Conservation (phyloP, 805 yeast genomes). For the Peterozyma toletana region DNA sequence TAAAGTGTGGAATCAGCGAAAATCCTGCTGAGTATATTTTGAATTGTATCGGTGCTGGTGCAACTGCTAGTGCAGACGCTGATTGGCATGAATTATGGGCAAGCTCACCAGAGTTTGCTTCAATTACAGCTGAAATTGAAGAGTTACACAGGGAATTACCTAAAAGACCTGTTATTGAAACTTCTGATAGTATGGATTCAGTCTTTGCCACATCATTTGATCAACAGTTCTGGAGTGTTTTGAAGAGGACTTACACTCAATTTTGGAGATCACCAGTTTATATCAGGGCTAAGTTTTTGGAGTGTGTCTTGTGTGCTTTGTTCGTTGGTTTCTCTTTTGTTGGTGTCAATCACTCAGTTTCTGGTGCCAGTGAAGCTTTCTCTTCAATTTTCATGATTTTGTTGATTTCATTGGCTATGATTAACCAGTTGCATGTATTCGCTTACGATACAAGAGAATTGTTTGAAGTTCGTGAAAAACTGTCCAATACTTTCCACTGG, state of each 20-base stretch:
- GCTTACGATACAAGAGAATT: conserved; percentile 32
- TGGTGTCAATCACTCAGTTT: conserved; percentile 11
- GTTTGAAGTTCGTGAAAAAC: conserved; percentile 36
- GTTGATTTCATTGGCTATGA: conserved; percentile 31
- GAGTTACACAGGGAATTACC: conserved; percentile 10
- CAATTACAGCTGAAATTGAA: background rate
- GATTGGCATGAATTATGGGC: conserved; percentile 20
- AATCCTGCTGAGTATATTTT: conserved; percentile 32
- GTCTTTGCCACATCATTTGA: conserved; percentile 32
- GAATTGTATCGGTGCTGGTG: conserved; percentile 36
- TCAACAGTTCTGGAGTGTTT: conserved; percentile 32
- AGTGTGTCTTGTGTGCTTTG: conserved; percentile 39
- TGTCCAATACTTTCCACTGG: conserved; percentile 37
- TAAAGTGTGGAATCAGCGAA: conserved; percentile 26
- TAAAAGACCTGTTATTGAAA: conserved; percentile 5
- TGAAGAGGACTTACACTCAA: conserved; percentile 30
- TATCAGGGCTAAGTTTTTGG: conserved; percentile 31
- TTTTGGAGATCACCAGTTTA: conserved; percentile 36
- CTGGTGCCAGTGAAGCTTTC: conserved; percentile 27
- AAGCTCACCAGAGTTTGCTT: background rate
- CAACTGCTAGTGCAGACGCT: conserved; percentile 29
- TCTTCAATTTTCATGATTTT: conserved; percentile 39
- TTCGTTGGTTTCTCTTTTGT: conserved; percentile 54
- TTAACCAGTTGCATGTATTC: conserved; percentile 19
- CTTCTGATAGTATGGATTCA: background rate